Percentiles rank a stretch among this genome's conserved stretches.
These are phyloP conservation scores for Dictyostelium firmibasis DNA, from an alignment of 78 protist species.

Conservation along the genomic window DNA sequence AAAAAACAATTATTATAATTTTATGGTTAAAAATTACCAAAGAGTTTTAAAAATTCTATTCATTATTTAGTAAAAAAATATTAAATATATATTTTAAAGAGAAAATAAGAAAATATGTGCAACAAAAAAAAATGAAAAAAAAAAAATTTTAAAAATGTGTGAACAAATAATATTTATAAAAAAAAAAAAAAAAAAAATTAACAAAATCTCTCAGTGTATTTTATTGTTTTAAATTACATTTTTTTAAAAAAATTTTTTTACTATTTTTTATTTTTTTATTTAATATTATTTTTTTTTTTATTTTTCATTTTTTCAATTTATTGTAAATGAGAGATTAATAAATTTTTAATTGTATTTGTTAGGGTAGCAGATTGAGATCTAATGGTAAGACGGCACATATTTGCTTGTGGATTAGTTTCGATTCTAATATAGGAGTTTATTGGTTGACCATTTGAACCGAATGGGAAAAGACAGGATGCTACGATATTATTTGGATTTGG, in stretches of 20 bases:
- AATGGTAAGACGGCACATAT: conserved; percentile 84
- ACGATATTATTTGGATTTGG: conserved; percentile 88
- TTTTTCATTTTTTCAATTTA: neutral
- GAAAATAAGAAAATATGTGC: too few relatives aligned
- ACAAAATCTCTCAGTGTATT: too few relatives aligned
- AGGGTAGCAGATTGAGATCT: conserved; percentile 77
- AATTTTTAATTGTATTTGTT: conserved; percentile 47
- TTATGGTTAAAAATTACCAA: neutral
- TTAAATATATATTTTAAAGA: too few relatives aligned
- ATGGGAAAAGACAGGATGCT: conserved; percentile 80
- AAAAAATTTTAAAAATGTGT: too few relatives aligned
- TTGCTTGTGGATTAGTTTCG: conserved; percentile 84
- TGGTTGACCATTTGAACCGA: conserved; percentile 42
- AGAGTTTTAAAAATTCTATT: neutral
- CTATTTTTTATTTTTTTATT: neutral
- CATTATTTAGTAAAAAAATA: neutral
- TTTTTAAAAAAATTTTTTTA: neutral
- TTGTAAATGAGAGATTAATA: conserved; percentile 44
- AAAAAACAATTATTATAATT: neutral
- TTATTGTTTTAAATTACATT: neutral
- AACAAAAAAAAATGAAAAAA: too few relatives aligned
- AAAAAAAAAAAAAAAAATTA: too few relatives aligned
- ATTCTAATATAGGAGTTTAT: conserved; percentile 61
- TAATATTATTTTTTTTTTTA: neutral
- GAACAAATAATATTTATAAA: too few relatives aligned